Conservation (phyloP, 805 yeast species). For the Pichia thaimueangensis region DNA sequence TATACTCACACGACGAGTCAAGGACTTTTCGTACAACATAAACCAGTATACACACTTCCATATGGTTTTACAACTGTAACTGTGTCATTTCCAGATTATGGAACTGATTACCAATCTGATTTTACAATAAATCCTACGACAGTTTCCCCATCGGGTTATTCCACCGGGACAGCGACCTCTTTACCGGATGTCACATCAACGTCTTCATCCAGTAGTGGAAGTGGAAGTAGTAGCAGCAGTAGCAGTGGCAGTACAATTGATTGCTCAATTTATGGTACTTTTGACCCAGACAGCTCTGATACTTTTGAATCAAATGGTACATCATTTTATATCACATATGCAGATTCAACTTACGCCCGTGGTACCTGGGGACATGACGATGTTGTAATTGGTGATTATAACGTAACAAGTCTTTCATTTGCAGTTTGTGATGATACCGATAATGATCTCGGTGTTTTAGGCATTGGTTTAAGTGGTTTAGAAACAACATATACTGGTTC, state of each 20-base stretch:
- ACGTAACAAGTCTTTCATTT: constrained; percentile 49
- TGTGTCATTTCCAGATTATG: too few relatives aligned
- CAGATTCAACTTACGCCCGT: constrained; percentile 40
- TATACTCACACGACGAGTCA: too few relatives aligned
- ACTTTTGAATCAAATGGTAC: constrained; percentile 37
- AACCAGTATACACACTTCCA: too few relatives aligned
- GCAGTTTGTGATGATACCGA: constrained; percentile 68
- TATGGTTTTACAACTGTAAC: too few relatives aligned
- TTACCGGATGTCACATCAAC: too few relatives aligned
- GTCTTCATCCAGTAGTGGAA: too few relatives aligned
- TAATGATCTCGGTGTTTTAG: constrained; percentile 64
- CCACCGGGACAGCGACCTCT: too few relatives aligned
- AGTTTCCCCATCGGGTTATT: too few relatives aligned
- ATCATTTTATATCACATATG: constrained; percentile 39
- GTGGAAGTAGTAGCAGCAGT: too few relatives aligned
- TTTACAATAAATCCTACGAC: too few relatives aligned
- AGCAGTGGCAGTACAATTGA: constrained; percentile 13
- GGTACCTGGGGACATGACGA: constrained; percentile 61
- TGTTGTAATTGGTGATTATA: constrained; percentile 43
- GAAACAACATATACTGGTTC: constrained; percentile 47
- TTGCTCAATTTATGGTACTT: constrained; percentile 44
- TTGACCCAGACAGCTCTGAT: constrained; percentile 34
- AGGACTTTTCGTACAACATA: too few relatives aligned
- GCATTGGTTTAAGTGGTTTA: constrained; percentile 62
- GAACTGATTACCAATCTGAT: too few relatives aligned